A percentile compares a stretch with the other conserved stretches of the same genome.
Evolutionary conservation across 768 basidiomycete genomes (phyloP).

Genomic region (Kwoniella sp.): DNA sequence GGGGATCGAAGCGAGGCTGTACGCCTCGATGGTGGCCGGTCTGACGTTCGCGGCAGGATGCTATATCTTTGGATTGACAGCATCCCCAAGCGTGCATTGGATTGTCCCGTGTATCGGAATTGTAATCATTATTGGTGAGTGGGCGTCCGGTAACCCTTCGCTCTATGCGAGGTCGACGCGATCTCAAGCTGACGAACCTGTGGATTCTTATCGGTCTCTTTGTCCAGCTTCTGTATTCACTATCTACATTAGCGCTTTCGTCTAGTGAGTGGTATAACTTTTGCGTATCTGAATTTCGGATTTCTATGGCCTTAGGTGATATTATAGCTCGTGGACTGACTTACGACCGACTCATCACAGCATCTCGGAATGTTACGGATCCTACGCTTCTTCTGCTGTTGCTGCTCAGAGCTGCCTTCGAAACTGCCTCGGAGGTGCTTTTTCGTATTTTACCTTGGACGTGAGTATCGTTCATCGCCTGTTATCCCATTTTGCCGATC

Average conservation of each 20-base stretch:
- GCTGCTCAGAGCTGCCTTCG: conserved; percentile 69
- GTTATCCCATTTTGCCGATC: too few species aligned
- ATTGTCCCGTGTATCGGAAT: conserved; percentile 66
- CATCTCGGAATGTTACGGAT: conserved; percentile 66
- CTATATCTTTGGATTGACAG: conserved; percentile 74
- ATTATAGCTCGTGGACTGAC: background rate
- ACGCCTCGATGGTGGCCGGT: conserved; percentile 50
- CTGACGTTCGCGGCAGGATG: conserved; percentile 50
- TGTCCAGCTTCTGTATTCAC: conserved; percentile 18
- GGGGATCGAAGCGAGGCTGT: conserved; percentile 54
- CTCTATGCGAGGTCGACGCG: background rate
- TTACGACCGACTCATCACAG: conserved; percentile 5
- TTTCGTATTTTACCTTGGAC: conserved; percentile 63
- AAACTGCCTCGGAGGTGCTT: conserved; percentile 58
- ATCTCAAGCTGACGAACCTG: background rate
- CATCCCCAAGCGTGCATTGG: conserved; percentile 64
- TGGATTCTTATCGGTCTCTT: background rate
- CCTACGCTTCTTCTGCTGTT: conserved; percentile 69
- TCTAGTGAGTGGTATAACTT: conserved; percentile 59
- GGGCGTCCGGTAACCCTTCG: too few species aligned
- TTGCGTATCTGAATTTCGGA: background rate
- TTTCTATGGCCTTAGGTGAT: background rate
- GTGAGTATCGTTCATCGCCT: conserved; percentile 8
- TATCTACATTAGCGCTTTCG: conserved; percentile 50
- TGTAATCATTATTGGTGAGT: conserved; percentile 58